Conservation (phyloP, 441 rosid species). For the Adansonia madagascariensis region DNA sequence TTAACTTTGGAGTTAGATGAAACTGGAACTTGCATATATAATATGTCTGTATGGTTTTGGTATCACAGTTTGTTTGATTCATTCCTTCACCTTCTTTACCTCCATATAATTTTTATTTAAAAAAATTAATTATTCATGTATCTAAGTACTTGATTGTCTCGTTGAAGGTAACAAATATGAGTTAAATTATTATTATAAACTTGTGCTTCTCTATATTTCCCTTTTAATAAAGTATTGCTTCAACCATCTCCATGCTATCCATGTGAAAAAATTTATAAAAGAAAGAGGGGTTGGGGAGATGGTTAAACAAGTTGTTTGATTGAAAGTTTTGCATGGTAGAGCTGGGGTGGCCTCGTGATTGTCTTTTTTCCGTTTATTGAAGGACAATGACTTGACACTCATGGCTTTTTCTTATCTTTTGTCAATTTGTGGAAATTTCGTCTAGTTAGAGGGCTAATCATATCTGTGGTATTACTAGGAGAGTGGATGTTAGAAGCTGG, state of each 20-base stretch:
- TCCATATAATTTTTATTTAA: background rate
- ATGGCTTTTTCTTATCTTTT: constrained; percentile 1
- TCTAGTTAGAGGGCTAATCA: constrained; percentile 24
- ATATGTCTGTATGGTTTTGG: background rate
- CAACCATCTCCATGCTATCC: background rate
- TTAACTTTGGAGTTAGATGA: background rate
- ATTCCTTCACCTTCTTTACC: constrained; percentile 9
- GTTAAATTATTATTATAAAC: background rate
- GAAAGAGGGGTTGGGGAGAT: background rate
- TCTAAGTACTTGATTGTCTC: background rate
- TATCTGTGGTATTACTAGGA: constrained; percentile 49
- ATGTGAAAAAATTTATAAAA: background rate
- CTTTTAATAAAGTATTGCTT: background rate
- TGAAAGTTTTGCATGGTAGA: constrained; percentile 6
- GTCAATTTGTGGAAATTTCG: constrained; percentile 16
- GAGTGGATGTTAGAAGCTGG: constrained; percentile 99
- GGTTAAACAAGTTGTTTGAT: background rate
- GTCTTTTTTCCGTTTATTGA: background rate
- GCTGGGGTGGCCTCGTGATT: background rate
- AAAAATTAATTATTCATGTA: background rate
- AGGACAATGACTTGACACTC: constrained; percentile 3
- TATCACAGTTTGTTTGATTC: background rate
- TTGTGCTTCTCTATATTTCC: background rate
- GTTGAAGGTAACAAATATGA: constrained; percentile 2
- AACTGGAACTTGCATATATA: background rate